Base-by-base conservation (phyloP, 2,329 filamentous ascomycete genomes). In the Ceratocystis lukuohia region DNA sequence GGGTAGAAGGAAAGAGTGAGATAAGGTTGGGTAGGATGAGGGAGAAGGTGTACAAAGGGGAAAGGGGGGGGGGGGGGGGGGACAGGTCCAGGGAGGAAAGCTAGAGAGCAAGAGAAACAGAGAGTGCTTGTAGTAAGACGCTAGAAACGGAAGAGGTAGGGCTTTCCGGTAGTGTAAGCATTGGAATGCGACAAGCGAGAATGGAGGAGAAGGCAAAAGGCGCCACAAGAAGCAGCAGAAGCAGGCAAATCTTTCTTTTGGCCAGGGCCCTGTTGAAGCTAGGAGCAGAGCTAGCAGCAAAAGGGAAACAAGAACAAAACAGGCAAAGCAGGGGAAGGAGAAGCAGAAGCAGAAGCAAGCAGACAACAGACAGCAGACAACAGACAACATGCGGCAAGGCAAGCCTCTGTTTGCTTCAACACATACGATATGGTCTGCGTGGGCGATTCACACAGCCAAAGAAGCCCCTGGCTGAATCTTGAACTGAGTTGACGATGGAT, bases 131-230 rank as follows among this genome's bases (percentile, higher is more conserved):
- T 12, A 22, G 20, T 53, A 53, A 22, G 53, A 57, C 10, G 53
- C 53, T 57, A 33, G 53, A 30, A 57, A 28, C 53, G 53, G 53
- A 57, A 57, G 53, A 57, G 30, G 53, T 57, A 57, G 25, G 25
- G 25, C 53, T 57, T 57, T 57, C 53, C 53, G 53, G 53, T 57
- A 57, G 53, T 33, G 22, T 22, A 28, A 33, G 53, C 53, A 28
- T 57, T 57, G 28, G 28, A 57, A 57, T 57, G 53, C 25, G n/a
- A 53, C 48, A 53, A 53, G 20, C 48, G 48, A 53, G 48, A 53
- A 37, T 37, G 33, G 48, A 25, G 20, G 20, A 53, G 48, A 53
- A 53, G n/a, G 33, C 33, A 37, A 37, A 37, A 37, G 33, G 33
- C 33, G 33, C 33, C 33, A 37, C 33, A 37, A 37, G 33, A 37